These are phyloP conservation scores for Pyronema omphalodes DNA, from an alignment of 495 filamentous ascomycete genomes.

Conservation along the genomic window DNA sequence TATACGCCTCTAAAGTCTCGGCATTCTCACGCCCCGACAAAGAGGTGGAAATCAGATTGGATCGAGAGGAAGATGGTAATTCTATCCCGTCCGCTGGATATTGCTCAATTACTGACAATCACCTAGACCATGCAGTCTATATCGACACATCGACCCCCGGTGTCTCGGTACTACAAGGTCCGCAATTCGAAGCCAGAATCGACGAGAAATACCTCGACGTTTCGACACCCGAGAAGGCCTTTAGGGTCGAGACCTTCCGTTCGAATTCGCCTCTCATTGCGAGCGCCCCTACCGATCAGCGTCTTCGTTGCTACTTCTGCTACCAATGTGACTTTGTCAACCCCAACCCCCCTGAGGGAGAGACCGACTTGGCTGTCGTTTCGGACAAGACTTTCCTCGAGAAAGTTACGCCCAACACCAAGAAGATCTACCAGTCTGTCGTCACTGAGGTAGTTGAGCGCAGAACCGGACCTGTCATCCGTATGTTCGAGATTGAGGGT, in stretches of 20 bases:
- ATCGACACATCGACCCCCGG: constrained; percentile 93
- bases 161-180: constrained; percentile 50
- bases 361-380: constrained; percentile 79
- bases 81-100: not conserved
- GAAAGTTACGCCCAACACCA: constrained; percentile 91
- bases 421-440: constrained; percentile 81
- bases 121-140: constrained; percentile 88
- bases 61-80: constrained; percentile 49
- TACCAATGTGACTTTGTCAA: constrained; percentile 84
- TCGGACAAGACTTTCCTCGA: constrained; percentile 86
- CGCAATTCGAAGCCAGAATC: constrained; percentile 80
- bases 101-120: not conserved
- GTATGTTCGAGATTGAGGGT: constrained; percentile 88
- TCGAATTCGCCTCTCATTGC: constrained; percentile 35
- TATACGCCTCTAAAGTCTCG: constrained; percentile 94
- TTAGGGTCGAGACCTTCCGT: constrained; percentile 91
- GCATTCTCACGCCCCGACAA: constrained; percentile 89
- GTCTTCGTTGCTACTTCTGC: constrained; percentile 93
- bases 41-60: constrained; percentile 76
- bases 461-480: constrained; percentile 74
- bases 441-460: constrained; percentile 65
- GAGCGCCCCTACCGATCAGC: constrained; percentile 39
- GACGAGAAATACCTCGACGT: constrained; percentile 78
- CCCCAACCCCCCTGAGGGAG: constrained; percentile 48
- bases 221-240: constrained; percentile 36